Percentiles rank a stretch among this genome's conserved stretches.
phyloP scores from a whole-genome alignment of 805 yeast genomes.

The Schizosaccharomyces cryophilus region DNA sequence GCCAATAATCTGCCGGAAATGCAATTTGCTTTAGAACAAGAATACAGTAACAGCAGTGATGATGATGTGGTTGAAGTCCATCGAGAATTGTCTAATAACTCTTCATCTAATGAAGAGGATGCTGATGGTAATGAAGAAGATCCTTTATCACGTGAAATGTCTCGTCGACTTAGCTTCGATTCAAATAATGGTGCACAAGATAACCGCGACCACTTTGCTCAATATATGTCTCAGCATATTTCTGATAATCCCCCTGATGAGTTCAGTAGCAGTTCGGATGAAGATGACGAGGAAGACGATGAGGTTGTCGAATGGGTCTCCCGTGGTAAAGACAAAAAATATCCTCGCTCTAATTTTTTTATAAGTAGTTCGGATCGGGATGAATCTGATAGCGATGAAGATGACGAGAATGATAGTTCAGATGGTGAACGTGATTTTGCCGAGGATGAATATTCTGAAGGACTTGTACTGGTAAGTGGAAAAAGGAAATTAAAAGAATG shows the following conservation, averaged over 20 bases:
- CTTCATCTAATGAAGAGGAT: not conserved
- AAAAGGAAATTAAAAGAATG: not conserved
- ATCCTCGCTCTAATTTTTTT: not conserved
- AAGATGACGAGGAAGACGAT: slow-evolving; percentile 27
- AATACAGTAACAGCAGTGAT: slow-evolving; percentile 11
- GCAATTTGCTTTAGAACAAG: slow-evolving; percentile 12
- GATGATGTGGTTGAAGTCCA: slow-evolving; percentile 3
- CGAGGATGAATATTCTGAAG: not conserved
- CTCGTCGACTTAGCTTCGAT: slow-evolving; percentile 19
- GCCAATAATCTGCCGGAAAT: slow-evolving; percentile 17
- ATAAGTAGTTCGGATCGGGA: not conserved
- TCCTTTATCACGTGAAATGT: slow-evolving; percentile 10
- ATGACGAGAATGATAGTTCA: not conserved
- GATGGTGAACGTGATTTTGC: not conserved
- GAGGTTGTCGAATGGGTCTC: slow-evolving; percentile 12
- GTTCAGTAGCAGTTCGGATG: slow-evolving; percentile 31
- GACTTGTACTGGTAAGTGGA: not conserved
- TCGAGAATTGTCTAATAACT: slow-evolving; percentile 5
- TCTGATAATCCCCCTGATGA: slow-evolving; percentile 26
- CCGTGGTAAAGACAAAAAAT: not conserved
- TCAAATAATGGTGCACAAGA: slow-evolving; percentile 10
- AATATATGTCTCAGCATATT: slow-evolving; percentile 56
- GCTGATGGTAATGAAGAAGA: slow-evolving; percentile 5
- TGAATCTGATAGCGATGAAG: not conserved
- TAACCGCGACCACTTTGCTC: slow-evolving; percentile 25